Conservation (phyloP, 139 green algal genomes). For the Haematococcus sp. region DNA sequence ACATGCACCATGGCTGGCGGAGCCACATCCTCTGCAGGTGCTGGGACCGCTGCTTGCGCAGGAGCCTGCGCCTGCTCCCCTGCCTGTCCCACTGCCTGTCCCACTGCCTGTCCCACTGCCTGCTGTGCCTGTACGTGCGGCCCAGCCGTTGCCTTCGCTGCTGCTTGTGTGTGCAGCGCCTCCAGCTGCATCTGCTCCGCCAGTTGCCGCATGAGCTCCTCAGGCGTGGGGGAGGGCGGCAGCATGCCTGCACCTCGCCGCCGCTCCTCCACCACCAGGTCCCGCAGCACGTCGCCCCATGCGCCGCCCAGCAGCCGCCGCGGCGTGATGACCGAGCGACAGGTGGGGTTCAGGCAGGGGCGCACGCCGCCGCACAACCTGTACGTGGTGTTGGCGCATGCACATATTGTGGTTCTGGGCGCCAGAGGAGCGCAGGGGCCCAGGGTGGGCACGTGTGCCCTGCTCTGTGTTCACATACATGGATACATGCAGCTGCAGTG, state of each 20-base stretch:
- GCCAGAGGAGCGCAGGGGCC: not conserved
- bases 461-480: not conserved
- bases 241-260: not conserved
- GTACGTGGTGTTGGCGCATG: not conserved
- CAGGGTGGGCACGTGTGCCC: not conserved
- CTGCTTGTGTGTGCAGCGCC: not conserved
- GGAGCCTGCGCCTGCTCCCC: too few species aligned
- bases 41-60: too few species aligned
- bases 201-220: not conserved
- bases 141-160: not conserved
- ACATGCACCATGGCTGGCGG: too few species aligned
- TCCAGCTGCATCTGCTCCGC: not conserved
- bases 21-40: too few species aligned
- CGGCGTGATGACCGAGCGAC: not conserved
- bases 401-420: not conserved
- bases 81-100: too few species aligned
- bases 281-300: not conserved
- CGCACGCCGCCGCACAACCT: not conserved
- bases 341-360: not conserved
- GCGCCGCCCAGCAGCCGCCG: not conserved
- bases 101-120: not conserved
- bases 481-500: not conserved
- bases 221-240: not conserved
- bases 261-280: not conserved
- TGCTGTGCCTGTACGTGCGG: not conserved